Conservation (phyloP, 306 rosid species). For the Inga laurina region DNA sequence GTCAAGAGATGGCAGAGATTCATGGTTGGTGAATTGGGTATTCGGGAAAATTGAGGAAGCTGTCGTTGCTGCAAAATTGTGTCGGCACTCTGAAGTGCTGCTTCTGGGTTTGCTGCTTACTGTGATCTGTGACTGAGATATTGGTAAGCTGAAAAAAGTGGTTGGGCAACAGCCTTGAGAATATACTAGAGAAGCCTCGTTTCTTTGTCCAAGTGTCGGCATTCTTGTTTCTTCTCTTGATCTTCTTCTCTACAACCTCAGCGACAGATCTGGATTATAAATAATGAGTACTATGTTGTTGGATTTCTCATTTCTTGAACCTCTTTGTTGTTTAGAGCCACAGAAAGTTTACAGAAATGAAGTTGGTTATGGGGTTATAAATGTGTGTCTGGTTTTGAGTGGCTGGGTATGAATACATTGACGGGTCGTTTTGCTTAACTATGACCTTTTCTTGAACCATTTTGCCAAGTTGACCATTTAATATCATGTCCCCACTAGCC, state of each 20-base stretch:
- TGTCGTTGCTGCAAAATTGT: conserved; percentile 58
- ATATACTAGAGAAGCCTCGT: conserved; percentile 51
- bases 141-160: conserved; percentile 48
- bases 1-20: conserved; percentile 71
- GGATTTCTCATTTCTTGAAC: conserved; percentile 12
- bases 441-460: conserved; percentile 38
- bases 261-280: background rate
- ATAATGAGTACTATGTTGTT: background rate
- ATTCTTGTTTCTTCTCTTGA: conserved; percentile 24
- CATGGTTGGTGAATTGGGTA: conserved; percentile 80
- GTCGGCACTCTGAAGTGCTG: conserved; percentile 66
- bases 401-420: conserved; percentile 34
- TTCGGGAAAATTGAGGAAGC: conserved; percentile 72
- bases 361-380: conserved; percentile 19
- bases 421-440: conserved; percentile 8
- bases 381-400: conserved; percentile 24
- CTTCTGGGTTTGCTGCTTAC: conserved; percentile 45
- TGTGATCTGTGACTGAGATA: conserved; percentile 22
- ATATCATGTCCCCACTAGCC: background rate
- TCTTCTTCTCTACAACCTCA: background rate
- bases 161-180: conserved; percentile 65
- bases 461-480: conserved; percentile 37
- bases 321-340: conserved; percentile 14
- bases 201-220: conserved; percentile 53
- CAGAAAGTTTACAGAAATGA: background rate